Evolutionary conservation across 2,329 filamentous ascomycete genomes (phyloP).

Genomic region (Paecilomyces niveus): DNA sequence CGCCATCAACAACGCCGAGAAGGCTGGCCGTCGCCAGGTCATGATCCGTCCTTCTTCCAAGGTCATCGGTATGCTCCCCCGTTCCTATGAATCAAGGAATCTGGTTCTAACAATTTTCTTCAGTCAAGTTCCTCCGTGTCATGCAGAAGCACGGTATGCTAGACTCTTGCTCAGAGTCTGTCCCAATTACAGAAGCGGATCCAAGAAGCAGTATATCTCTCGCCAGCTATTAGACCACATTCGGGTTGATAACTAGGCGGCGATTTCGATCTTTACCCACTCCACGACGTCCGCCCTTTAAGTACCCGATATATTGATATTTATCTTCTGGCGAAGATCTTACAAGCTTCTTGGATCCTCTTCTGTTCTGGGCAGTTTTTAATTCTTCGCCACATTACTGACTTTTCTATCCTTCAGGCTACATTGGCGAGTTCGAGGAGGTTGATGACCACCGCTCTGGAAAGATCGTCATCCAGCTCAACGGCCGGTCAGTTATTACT

Average conservation of each 20-base stretch:
- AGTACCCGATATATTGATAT: conserved; percentile 92
- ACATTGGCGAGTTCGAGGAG: conserved; percentile 99
- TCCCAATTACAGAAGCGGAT: conserved; percentile 3
- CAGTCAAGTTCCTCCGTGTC: conserved; percentile 90
- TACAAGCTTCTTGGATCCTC: conserved; percentile 80
- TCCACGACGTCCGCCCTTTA: conserved; percentile 98
- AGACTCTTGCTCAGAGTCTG: neutral
- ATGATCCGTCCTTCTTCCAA: conserved; percentile 97
- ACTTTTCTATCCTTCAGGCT: conserved; percentile 58
- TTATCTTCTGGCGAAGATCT: conserved; percentile 64
- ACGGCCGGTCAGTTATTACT: conserved; percentile 62
- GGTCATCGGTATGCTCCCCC: conserved; percentile 63
- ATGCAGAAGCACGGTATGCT: conserved; percentile 99
- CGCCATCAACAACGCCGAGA: conserved; percentile 99
- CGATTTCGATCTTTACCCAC: conserved; percentile 60
- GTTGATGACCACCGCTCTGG: conserved; percentile 98
- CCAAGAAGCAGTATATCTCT: neutral
- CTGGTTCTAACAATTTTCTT: neutral
- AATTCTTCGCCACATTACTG: conserved; percentile 81
- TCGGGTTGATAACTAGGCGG: conserved; percentile 99
- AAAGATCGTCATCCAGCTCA: conserved; percentile 99
- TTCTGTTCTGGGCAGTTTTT: conserved; percentile 79
- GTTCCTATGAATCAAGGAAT: neutral
- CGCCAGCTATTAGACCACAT: conserved; percentile 26
- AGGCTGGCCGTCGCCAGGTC: conserved; percentile 98